Evolutionary conservation across 441 rosid genomes (phyloP).

Genomic region (Oxalis stricta): DNA sequence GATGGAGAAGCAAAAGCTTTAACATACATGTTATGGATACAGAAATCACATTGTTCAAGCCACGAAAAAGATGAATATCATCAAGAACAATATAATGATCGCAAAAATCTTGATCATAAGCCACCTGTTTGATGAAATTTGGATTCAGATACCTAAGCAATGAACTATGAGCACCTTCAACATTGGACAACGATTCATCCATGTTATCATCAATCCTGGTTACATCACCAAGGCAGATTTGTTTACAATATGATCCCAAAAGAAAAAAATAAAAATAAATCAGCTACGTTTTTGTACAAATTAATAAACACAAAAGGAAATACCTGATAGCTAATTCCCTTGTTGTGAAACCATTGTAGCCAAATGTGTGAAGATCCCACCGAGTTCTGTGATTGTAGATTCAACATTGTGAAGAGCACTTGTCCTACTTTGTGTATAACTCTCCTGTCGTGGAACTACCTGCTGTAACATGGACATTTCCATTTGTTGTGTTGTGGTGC

Average conservation of each 20-base stretch:
- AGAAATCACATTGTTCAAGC: conserved; percentile 29
- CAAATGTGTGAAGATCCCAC: conserved; percentile 86
- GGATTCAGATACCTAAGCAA: conserved; percentile 70
- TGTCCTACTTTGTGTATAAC: conserved; percentile 52
- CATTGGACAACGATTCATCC: conserved; percentile 76
- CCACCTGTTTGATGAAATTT: conserved; percentile 86
- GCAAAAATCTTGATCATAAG: conserved; percentile 76
- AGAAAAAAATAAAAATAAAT: background rate
- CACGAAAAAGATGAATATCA: conserved; percentile 48
- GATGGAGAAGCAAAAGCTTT: no score
- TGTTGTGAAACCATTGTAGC: conserved; percentile 95
- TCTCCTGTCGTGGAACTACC: conserved; percentile 72
- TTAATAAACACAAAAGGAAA: conserved; percentile 4
- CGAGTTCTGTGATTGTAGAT: conserved; percentile 82
- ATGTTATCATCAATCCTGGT: conserved; percentile 85
- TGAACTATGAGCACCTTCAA: conserved; percentile 70
- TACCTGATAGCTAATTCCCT: conserved; percentile 96
- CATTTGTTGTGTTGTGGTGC: conserved; percentile 54
- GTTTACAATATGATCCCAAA: background rate
- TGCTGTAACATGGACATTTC: conserved; percentile 91
- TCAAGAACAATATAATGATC: conserved; percentile 47
- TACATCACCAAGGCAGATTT: conserved; percentile 5
- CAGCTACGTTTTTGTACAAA: background rate
- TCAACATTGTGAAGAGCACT: conserved; percentile 77
- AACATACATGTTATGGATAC: background rate